Conservation (phyloP, 805 yeast genomes). For the Spathaspora hagerdaliae region DNA sequence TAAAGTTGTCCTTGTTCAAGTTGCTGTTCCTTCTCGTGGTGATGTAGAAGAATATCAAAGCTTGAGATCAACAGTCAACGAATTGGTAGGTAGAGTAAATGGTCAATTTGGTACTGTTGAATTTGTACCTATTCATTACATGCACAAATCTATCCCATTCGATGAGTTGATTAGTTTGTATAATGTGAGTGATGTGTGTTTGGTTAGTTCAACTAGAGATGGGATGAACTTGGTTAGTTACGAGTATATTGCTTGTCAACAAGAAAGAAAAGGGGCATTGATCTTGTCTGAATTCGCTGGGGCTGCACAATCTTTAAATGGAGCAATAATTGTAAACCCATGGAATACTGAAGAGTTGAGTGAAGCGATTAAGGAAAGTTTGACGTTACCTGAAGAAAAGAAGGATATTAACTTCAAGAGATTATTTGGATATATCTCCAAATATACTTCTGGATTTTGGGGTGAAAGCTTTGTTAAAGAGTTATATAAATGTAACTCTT, state of each 20-base stretch:
- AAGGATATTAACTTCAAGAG: constrained; percentile 73
- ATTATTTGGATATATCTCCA: constrained; percentile 80
- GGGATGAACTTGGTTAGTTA: constrained; percentile 97
- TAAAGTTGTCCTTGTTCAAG: constrained; percentile 90
- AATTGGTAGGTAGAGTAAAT: constrained; percentile 92
- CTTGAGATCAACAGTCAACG: constrained; percentile 89
- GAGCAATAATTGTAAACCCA: constrained; percentile 91
- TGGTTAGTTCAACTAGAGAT: constrained; percentile 92
- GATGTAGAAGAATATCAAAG: constrained; percentile 98
- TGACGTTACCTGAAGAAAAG: constrained; percentile 83
- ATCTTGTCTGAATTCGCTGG: constrained; percentile 95
- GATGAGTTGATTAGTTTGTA: constrained; percentile 89
- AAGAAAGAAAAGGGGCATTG: constrained; percentile 77
- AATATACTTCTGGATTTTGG: constrained; percentile 96
- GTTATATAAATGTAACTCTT: constrained; percentile 40
- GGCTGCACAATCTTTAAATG: constrained; percentile 97
- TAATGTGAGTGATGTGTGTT: constrained; percentile 81
- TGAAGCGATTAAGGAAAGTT: constrained; percentile 78
- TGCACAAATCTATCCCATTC: constrained; percentile 89
- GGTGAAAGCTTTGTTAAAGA: constrained; percentile 94
- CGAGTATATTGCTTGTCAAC: constrained; percentile 96
- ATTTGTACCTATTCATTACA: constrained; percentile 94
- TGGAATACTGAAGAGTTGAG: constrained; percentile 97
- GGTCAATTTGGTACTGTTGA: constrained; percentile 96
- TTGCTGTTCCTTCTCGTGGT: constrained; percentile 96